phyloP scores from a whole-genome alignment of 2,329 filamentous ascomycete genomes.

The Amesomyces nigricolor region DNA sequence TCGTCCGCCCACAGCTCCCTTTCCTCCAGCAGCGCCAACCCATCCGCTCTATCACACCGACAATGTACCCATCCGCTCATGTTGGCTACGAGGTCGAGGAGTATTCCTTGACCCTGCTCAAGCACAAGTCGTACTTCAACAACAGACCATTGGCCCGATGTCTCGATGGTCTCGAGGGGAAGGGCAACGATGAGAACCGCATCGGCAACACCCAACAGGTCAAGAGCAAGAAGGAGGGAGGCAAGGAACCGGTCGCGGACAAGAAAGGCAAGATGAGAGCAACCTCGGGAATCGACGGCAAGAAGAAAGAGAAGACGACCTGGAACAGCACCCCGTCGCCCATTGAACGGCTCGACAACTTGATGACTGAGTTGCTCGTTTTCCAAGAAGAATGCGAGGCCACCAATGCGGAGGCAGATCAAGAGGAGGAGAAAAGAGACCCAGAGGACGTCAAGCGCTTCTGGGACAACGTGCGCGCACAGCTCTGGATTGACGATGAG shows the following conservation, averaged over 20 bases:
- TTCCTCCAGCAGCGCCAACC: background rate
- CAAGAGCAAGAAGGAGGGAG: background rate
- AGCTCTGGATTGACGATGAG: conserved; percentile 19
- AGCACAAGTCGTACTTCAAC: conserved; percentile 32
- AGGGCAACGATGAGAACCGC: background rate
- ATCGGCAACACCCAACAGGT: background rate
- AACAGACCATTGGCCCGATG: conserved; percentile 30
- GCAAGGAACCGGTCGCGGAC: background rate
- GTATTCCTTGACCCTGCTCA: conserved; percentile 31
- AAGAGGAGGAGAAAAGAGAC: background rate
- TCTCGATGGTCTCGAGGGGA: conserved; percentile 23
- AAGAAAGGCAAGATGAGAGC: background rate
- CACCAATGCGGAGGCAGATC: background rate
- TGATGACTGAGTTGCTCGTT: background rate
- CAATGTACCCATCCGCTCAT: background rate
- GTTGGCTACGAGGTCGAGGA: conserved; percentile 24
- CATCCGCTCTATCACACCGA: background rate
- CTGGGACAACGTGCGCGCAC: conserved; percentile 15
- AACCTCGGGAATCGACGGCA: background rate
- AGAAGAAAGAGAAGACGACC: background rate
- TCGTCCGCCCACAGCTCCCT: background rate
- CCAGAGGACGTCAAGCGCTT: conserved; percentile 12
- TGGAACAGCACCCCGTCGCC: background rate
- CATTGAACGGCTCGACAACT: background rate
- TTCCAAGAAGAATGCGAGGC: background rate